Conservation (phyloP, 2,329 filamentous ascomycete species). For the Aureobasidium leucospermi region DNA sequence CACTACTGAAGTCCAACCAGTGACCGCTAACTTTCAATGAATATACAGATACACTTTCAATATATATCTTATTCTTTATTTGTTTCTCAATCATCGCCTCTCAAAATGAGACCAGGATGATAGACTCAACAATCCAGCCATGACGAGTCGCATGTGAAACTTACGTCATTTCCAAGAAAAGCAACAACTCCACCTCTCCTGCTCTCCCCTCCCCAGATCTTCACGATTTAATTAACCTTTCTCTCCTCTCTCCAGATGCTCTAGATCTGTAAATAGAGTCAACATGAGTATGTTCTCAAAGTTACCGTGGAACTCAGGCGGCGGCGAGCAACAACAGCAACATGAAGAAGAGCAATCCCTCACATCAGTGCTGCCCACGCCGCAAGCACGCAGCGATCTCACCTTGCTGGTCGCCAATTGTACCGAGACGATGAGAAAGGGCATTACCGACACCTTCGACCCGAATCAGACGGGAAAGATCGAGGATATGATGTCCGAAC, state of each 20-base stretch:
- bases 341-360: slow-evolving; percentile 31
- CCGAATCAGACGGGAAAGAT: slow-evolving; percentile 28
- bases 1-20: too few relatives aligned
- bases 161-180: neutral
- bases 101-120: neutral
- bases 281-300: slow-evolving; percentile 15
- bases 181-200: neutral
- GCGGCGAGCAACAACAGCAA: slow-evolving; percentile 10
- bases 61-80: neutral
- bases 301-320: slow-evolving; percentile 10
- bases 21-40: too few relatives aligned
- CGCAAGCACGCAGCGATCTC: slow-evolving; percentile 36
- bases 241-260: neutral
- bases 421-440: slow-evolving; percentile 39
- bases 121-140: neutral
- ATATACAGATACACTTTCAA: too few relatives aligned
- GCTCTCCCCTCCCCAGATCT: neutral
- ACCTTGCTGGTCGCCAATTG: slow-evolving; percentile 40
- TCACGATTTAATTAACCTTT: neutral
- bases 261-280: neutral
- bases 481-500: slow-evolving; percentile 21
- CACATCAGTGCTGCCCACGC: slow-evolving; percentile 38
- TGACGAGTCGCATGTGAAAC: slow-evolving; percentile 6
- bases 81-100: too few relatives aligned
- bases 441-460: slow-evolving; percentile 37